Evolutionary conservation across 2,329 filamentous ascomycete genomes (phyloP).

Genomic region (Polychaeton citri): DNA sequence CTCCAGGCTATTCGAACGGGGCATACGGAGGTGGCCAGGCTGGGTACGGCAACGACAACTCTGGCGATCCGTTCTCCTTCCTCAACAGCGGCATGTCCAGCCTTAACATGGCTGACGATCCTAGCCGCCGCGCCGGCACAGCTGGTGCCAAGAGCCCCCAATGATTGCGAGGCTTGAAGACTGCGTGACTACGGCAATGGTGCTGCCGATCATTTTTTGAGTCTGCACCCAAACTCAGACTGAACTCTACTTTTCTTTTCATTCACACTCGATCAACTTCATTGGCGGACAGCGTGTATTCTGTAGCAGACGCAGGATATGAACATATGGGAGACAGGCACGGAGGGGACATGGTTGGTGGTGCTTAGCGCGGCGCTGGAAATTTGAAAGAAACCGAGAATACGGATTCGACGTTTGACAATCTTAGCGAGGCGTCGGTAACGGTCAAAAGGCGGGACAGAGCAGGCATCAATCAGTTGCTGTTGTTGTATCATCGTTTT

Average conservation of each 20-base stretch:
- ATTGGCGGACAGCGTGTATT: neutral
- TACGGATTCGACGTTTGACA: neutral
- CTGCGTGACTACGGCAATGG: too few species aligned
- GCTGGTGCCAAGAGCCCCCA: slow-evolving; percentile 19
- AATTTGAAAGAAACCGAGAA: neutral
- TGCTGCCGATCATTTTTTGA: too few species aligned
- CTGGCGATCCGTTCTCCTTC: slow-evolving; percentile 69
- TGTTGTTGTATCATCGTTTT: too few species aligned
- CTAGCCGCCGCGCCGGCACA: slow-evolving; percentile 28
- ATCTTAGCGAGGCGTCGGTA: slow-evolving; percentile 1
- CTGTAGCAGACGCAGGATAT: neutral
- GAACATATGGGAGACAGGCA: neutral
- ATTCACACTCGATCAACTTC: neutral
- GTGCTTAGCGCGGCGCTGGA: neutral
- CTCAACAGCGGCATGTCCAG: slow-evolving; percentile 60
- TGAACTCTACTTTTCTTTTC: neutral
- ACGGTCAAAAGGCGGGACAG: neutral
- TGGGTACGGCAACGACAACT: slow-evolving; percentile 37
- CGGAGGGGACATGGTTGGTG: neutral
- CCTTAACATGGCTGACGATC: slow-evolving; percentile 52
- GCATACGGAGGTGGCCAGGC: slow-evolving; percentile 33
- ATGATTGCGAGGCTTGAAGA: too few species aligned
- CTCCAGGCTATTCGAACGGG: slow-evolving; percentile 49
- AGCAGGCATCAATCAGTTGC: neutral
- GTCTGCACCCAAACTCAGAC: too few species aligned